Base-by-base conservation (phyloP, 2,329 filamentous ascomycete species). In the Cladosporium sp. region DNA sequence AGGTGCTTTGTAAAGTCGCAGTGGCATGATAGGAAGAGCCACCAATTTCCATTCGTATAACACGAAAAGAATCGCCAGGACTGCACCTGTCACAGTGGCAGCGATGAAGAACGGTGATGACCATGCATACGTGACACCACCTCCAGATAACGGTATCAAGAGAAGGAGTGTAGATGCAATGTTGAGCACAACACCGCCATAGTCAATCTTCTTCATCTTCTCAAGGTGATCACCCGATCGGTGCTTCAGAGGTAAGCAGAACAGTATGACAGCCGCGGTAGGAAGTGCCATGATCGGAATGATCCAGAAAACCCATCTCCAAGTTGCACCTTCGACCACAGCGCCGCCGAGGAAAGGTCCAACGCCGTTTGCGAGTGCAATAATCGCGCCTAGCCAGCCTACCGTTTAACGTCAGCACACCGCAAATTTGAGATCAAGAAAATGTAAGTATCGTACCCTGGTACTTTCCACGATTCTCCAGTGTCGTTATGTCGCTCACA, bases 401-500 rank as follows among this genome's bases (percentile, higher is more conserved):
- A 7, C 9, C 1, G 15, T 5, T 5, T 15, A 15, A n/a, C 1
- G 15, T 53, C 6, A 53, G 50, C 17, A 34, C 24, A 3, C 24
- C 8, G 2, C 4, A 1, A 28, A n/a, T 22, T 44, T n/a, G n/a
- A n/a, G n/a, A 9, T 3, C 3, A 44, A 8, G 22, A 28, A 28
- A 28, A 2, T 2, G 1, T 9, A 20, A 4, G 32, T 24, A 32
- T 32, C 28, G 8, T 32, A 4, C 70, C 73, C 45, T 75, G 69
- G 58, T 74, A 80, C 17, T 75, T 70, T 9, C 75, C 76, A 45
- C 80, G 68, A 60, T 81, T 72, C 5, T 75, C 67, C 3, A 83
- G 67, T 1, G 78, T 75, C 0, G 82, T 74, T 3, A 83, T 66
- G 52, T 83, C 80, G 25, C 73, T 78, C 15, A 82, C 70, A 19